A percentile compares a stretch with the other conserved stretches of the same genome.
Conservation (phyloP, 495 filamentous ascomycete species). For the Tricharina praecox region DNA sequence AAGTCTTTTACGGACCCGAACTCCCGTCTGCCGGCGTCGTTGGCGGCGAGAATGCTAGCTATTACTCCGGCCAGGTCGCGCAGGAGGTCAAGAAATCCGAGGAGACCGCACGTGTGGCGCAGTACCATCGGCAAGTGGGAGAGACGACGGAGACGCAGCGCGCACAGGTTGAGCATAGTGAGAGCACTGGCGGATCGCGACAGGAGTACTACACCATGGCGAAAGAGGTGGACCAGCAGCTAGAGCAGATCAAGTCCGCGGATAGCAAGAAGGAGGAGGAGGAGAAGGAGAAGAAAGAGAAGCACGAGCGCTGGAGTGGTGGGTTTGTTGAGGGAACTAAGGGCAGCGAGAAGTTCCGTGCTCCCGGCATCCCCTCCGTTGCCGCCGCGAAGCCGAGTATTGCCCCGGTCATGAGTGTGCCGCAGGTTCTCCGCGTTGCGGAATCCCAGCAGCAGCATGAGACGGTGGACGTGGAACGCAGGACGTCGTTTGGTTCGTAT, state of each 20-base stretch:
- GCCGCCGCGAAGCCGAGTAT: too few species aligned
- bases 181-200: background rate
- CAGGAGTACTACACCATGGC: background rate
- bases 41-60: background rate
- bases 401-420: too few species aligned
- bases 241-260: background rate
- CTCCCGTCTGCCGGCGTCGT: background rate
- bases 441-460: too few species aligned
- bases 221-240: background rate
- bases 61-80: background rate
- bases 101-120: background rate
- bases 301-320: too few species aligned
- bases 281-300: too few species aligned
- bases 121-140: background rate
- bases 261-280: background rate
- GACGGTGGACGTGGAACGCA: too few species aligned
- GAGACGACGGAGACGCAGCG: background rate
- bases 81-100: background rate
- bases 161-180: too few species aligned
- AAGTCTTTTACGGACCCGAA: slow-evolving; percentile 10
- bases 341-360: too few species aligned
- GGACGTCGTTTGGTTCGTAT: too few species aligned
- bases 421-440: too few species aligned
- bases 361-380: too few species aligned
- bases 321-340: too few species aligned